Conservation (phyloP, 1,284 basidiomycete species). For the Ceratobasidium theobromae region DNA sequence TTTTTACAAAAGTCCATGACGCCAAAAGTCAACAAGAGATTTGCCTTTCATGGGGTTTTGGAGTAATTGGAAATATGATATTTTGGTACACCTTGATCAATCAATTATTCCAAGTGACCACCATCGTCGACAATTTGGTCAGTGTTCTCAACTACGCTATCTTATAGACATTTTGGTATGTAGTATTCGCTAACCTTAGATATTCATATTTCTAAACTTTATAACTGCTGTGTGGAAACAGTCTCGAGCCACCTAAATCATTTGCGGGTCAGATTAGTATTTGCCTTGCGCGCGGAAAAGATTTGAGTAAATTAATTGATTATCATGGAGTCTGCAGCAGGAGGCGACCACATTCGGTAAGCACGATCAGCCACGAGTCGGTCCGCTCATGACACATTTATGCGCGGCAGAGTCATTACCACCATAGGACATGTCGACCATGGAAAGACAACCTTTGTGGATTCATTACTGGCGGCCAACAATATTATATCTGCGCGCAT, state of each 20-base stretch:
- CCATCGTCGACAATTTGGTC: neutral
- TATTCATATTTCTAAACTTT: no score
- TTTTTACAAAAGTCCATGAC: no score
- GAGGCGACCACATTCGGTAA: slow-evolving; percentile 20
- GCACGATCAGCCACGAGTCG: neutral
- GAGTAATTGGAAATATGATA: slow-evolving; percentile 24
- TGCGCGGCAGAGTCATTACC: slow-evolving; percentile 51
- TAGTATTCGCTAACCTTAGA: no score
- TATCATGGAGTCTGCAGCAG: neutral
- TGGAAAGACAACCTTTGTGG: slow-evolving; percentile 95
- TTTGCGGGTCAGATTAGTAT: no score
- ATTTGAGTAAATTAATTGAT: neutral
- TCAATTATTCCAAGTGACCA: slow-evolving; percentile 21
- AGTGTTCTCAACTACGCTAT: neutral
- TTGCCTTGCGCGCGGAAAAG: neutral
- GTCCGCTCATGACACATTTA: neutral
- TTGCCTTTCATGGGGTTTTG: no score
- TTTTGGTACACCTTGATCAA: slow-evolving; percentile 25
- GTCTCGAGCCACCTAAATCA: neutral
- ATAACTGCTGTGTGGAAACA: no score
- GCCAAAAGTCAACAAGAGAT: no score
- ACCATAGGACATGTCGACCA: slow-evolving; percentile 86
- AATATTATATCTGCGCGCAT: slow-evolving; percentile 94
- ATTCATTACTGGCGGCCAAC: slow-evolving; percentile 93
- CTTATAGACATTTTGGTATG: neutral